Evolutionary conservation across 805 yeast genomes (phyloP), one percentile per base, ranked within the genome.

Genomic region (Tetrapisispora taiwanensis): DNA sequence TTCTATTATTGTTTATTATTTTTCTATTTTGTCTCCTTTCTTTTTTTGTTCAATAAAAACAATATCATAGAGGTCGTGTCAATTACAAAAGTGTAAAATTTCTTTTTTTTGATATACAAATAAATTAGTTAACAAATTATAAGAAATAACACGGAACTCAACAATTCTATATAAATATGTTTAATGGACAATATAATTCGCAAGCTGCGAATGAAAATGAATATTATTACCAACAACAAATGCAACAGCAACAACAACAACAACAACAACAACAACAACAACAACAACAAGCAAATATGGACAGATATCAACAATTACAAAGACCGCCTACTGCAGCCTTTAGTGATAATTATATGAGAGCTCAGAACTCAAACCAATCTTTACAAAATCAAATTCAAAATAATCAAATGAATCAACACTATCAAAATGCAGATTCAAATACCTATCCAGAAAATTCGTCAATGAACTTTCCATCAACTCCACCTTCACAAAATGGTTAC

Each of bases 361-460:
- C 56, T 36, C 71, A 66, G 46, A 62, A 60, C 17, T 67, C 71
- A 0, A 69, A 65, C 15, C 69, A 59, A 35, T 67, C 71, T 0
- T 49, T 68, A 18, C 70, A 56, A 31, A 62, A 56, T 7, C 56
- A 52, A 20, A 36, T 52, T 18, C 56, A 55, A 39, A 42, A 47
- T 15, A 37, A 53, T 53, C 27, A 41, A 48, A 7, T 42, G 41
- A 15, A 35, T 13, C 38, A 35, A 35, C 38, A 35, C 8, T 18
- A 36, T 10, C 30, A 43, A 41, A 15, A 41, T 13, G 32, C 15
- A 3, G 17, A 35, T 8, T 37, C 28, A 13, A 47, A 47, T 27
- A 61, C 59, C 3, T 61, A 58, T 44, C 53, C 62, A 6, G 66
- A 62, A 46, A 53, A 57, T 3, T 63, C 64, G 8, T 40, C 53